Percentiles rank a stretch among this genome's conserved stretches.
phyloP scores from a whole-genome alignment of 2,329 filamentous ascomycete species.

The Sporothrix pseudoabietina region DNA sequence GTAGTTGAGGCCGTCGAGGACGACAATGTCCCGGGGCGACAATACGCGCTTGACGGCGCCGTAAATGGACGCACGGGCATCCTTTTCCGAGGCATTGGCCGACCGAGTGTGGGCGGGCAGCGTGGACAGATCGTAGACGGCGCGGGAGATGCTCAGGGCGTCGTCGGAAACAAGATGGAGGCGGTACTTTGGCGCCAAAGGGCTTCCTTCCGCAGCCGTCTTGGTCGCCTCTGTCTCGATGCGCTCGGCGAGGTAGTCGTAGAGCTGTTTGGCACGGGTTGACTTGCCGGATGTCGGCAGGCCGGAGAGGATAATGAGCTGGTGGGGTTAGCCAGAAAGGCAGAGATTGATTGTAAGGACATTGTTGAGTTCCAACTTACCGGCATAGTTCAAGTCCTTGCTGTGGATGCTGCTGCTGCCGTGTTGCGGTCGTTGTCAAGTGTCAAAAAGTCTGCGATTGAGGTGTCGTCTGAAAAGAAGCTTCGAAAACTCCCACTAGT shows the following conservation, averaged over 20 bases:
- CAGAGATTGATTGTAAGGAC: background rate
- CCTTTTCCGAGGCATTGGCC: slow-evolving; percentile 76
- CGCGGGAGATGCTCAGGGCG: slow-evolving; percentile 66
- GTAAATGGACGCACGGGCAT: slow-evolving; percentile 74
- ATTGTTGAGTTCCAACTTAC: slow-evolving; percentile 5
- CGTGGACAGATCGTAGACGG: slow-evolving; percentile 67
- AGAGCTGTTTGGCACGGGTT: slow-evolving; percentile 66
- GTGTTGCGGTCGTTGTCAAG: background rate
- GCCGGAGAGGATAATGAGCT: slow-evolving; percentile 70
- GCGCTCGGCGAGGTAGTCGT: slow-evolving; percentile 63
- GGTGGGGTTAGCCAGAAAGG: background rate
- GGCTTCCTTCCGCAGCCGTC: background rate
- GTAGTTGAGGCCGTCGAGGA: slow-evolving; percentile 81
- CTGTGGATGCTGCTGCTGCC: background rate
- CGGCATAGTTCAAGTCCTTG: slow-evolving; percentile 24
- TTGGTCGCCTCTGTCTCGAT: slow-evolving; percentile 46
- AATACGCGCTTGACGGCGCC: slow-evolving; percentile 77
- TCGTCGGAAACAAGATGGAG: slow-evolving; percentile 76
- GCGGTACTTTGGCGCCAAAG: slow-evolving; percentile 53
- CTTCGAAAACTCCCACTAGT: background rate
- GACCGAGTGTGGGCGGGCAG: slow-evolving; percentile 64
- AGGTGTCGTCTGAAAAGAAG: slow-evolving; percentile 21
- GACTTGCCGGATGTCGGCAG: slow-evolving; percentile 70
- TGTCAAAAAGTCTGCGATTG: background rate
- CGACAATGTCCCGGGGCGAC: slow-evolving; percentile 71